A percentile compares a stretch with the other conserved stretches of the same genome.
Evolutionary conservation across 2,329 filamentous ascomycete genomes (phyloP).

Genomic region (Chrysoporthe deuterocubensis): DNA sequence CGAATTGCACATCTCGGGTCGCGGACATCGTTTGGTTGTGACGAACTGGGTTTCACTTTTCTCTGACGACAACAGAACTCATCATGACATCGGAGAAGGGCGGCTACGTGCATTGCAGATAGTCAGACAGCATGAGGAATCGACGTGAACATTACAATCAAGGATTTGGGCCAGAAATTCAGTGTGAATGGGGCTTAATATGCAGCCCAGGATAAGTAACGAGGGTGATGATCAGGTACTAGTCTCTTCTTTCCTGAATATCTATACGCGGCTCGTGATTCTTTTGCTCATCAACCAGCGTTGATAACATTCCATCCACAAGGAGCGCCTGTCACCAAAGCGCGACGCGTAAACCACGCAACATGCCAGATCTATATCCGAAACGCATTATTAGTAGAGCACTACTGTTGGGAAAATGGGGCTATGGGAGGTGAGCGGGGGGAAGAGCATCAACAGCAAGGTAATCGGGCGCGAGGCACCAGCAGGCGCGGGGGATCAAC

Average conservation of each 20-base stretch:
- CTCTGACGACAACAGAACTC: conserved; percentile 21
- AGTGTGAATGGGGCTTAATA: not conserved
- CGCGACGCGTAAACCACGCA: not conserved
- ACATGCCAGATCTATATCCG: not conserved
- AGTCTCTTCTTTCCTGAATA: no score
- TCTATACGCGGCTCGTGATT: no score
- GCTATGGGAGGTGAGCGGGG: no score
- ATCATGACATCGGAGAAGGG: conserved; percentile 17
- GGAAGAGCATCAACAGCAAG: no score
- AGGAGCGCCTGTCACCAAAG: not conserved
- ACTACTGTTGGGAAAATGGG: not conserved
- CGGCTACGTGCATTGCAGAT: conserved; percentile 29
- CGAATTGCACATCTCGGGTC: conserved; percentile 14
- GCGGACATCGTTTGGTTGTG: conserved; percentile 18
- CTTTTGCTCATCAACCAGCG: no score
- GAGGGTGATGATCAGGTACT: not conserved
- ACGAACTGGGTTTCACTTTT: conserved; percentile 25
- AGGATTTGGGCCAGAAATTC: not conserved
- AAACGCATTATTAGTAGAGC: not conserved
- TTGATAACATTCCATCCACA: no score
- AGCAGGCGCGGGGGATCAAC: no score
- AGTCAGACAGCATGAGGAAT: conserved; percentile 30
- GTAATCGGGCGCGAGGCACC: no score
- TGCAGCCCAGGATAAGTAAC: not conserved
- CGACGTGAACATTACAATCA: conserved; percentile 27